Base-by-base conservation (phyloP, 2,329 filamentous ascomycete species). In the Monosporascus sp. region DNA sequence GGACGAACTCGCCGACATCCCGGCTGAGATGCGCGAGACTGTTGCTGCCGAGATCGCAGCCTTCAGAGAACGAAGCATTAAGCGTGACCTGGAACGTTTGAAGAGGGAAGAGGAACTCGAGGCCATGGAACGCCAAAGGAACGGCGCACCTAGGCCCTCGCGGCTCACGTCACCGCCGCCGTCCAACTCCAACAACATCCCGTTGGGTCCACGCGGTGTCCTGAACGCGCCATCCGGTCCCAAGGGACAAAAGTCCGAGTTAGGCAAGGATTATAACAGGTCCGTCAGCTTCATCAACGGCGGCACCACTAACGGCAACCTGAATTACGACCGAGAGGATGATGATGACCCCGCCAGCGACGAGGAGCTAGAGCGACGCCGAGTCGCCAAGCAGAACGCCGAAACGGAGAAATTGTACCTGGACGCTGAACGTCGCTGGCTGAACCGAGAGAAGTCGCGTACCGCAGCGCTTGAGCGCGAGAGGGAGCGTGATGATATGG, bases 1-100 rank as follows among this genome's bases (percentile, higher is more conserved):
- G 58, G 95, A 99, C 66, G 94, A 99, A 66, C 78, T 99, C 31
- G 87, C 92, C 20, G 94, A 99, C 64, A 97, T 99, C 48, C 94
- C 94, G 0, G 87, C 90, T 1, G 94, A 97, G 68, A 95, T 96
- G 91, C 86, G 94, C 24, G 94, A 96, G 68, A 92, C 91, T 0
- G 94, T 99, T 17, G 90, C 94, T 0, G 87, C 87, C 53, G 95
- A 99, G 69, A 99, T 99, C 64, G 86, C 91, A 0, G 90, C 92
- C 0, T 99, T 99, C 76, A 83, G 94, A 59, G 94, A 99, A 61
- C 83, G 93, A 20, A 97, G 93, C 62, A 96, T 86, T 55, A 85
- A 88, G 56, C 82, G 93, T 40, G 94, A 99, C 66, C 75, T 95
- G 66, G 94, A 99, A 70, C 88, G 94, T 3, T 74, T 96, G 37